Percentiles rank a stretch among this genome's conserved stretches.
Conservation (phyloP, 768 basidiomycete species). For the Chalciporus chontae region DNA sequence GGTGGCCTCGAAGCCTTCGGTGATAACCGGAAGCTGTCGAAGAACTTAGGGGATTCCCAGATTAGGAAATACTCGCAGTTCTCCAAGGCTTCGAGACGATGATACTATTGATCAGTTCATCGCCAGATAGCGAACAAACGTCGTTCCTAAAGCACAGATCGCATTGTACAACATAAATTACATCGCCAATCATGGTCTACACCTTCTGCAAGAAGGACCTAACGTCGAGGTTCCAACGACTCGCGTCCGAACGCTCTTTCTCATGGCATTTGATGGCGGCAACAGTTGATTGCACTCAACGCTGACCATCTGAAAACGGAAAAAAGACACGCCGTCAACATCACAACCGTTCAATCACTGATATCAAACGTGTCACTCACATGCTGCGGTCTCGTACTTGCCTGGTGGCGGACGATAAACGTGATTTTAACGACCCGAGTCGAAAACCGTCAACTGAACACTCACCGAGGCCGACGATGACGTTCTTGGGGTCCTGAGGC, state of each 20-base stretch:
- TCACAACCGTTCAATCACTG: background rate
- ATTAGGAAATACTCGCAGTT: too few species aligned
- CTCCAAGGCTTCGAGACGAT: too few species aligned
- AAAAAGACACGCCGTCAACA: background rate
- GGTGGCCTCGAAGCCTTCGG: too few species aligned
- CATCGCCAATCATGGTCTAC: background rate
- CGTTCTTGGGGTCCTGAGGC: slow-evolving; percentile 70
- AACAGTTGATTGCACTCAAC: background rate
- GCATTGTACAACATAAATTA: background rate
- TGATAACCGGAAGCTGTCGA: too few species aligned
- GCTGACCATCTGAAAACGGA: slow-evolving; percentile 3
- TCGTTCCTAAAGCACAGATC: background rate
- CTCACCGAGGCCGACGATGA: slow-evolving; percentile 65
- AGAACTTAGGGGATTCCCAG: too few species aligned
- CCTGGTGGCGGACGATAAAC: slow-evolving; percentile 22
- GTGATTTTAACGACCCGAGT: background rate
- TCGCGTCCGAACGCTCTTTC: background rate
- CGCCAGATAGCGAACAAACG: too few species aligned
- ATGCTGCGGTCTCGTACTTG: slow-evolving; percentile 46
- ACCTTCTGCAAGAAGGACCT: background rate
- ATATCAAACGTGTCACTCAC: slow-evolving; percentile 16
- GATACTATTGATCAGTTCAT: too few species aligned
- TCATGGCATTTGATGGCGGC: background rate
- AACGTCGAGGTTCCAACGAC: background rate
- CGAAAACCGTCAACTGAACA: background rate